Percentiles rank a stretch among this genome's conserved stretches.
phyloP scores from a whole-genome alignment of 768 basidiomycete species.

The Xerocomellus chrysenteron region DNA sequence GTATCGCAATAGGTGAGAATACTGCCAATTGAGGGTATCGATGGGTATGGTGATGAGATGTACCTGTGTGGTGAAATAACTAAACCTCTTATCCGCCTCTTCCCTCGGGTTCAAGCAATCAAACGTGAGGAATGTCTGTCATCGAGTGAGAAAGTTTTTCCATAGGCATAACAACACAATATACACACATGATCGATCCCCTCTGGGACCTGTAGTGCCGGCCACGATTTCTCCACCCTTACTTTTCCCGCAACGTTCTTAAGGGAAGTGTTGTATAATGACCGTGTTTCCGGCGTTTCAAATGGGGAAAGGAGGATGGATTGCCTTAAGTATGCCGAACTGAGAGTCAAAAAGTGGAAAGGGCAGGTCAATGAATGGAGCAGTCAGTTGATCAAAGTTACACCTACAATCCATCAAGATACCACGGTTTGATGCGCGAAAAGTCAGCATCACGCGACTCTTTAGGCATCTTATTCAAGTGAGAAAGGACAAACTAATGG shows the following conservation, averaged over 20 bases:
- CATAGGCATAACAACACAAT: not conserved
- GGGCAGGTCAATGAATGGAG: constrained; percentile 84
- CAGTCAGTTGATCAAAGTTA: constrained; percentile 33
- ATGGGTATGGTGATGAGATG: constrained; percentile 2
- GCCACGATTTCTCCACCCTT: constrained; percentile 64
- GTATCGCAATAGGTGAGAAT: not conserved
- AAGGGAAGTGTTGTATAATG: constrained; percentile 71
- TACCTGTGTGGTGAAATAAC: constrained; percentile 85
- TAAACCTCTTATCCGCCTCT: constrained; percentile 85
- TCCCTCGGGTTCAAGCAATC: constrained; percentile 68
- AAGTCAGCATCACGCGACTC: constrained; percentile 94
- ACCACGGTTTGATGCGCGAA: constrained; percentile 97
- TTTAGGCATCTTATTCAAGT: constrained; percentile 87
- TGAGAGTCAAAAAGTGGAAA: constrained; percentile 44
- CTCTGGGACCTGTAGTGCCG: constrained; percentile 74
- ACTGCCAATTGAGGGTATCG: not conserved
- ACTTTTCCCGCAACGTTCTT: constrained; percentile 87
- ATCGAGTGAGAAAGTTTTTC: not conserved
- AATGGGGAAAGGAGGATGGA: constrained; percentile 84
- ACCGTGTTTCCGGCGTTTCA: constrained; percentile 85
- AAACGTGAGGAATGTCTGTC: constrained; percentile 70
- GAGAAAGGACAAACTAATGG: constrained; percentile 75
- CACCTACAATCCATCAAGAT: constrained; percentile 88
- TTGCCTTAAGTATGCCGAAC: constrained; percentile 85
- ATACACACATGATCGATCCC: constrained; percentile 75